Percentiles rank a stretch among this genome's conserved stretches.
phyloP scores from a whole-genome alignment of 2,329 filamentous ascomycete genomes.

The Colletotrichum destructivum region DNA sequence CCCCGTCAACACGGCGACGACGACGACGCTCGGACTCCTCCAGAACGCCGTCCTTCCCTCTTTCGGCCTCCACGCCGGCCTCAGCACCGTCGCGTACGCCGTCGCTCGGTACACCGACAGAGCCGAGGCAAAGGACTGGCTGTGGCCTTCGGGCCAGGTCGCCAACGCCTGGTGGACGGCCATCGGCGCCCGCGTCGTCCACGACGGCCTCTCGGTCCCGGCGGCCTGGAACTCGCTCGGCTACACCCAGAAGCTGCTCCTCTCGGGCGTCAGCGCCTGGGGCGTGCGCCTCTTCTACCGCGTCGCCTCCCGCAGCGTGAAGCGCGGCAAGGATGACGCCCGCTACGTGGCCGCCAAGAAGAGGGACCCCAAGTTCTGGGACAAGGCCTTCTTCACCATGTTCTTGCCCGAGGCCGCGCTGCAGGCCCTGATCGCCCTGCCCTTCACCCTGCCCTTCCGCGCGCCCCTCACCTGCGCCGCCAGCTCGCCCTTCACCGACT shows the following conservation, averaged over 20 bases:
- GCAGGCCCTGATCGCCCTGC: slow-evolving; percentile 69
- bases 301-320: slow-evolving; percentile 63
- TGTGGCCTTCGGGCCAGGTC: slow-evolving; percentile 70
- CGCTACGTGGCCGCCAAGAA: slow-evolving; percentile 67
- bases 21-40: slow-evolving; percentile 62
- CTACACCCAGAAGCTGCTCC: slow-evolving; percentile 69
- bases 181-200: slow-evolving; percentile 64
- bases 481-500: slow-evolving; percentile 33
- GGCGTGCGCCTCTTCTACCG: slow-evolving; percentile 70
- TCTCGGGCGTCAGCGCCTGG: slow-evolving; percentile 71
- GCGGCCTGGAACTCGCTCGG: slow-evolving; percentile 64
- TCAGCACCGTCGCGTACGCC: slow-evolving; percentile 67
- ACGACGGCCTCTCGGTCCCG: slow-evolving; percentile 60
- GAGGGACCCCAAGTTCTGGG: slow-evolving; percentile 68
- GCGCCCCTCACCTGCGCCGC: slow-evolving; percentile 47
- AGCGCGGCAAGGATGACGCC: slow-evolving; percentile 68
- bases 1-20: slow-evolving; percentile 42
- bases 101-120: slow-evolving; percentile 66
- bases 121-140: slow-evolving; percentile 73
- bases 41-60: slow-evolving; percentile 69
- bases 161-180: slow-evolving; percentile 74
- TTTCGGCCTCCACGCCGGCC: slow-evolving; percentile 65
- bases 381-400: slow-evolving; percentile 65
- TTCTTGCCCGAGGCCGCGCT: slow-evolving; percentile 72
- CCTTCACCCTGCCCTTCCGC: slow-evolving; percentile 70